Percentiles rank a stretch among this genome's conserved stretches.
phyloP scores from a whole-genome alignment of 257 asterid genomes.

The Solanum pinnatisectum region DNA sequence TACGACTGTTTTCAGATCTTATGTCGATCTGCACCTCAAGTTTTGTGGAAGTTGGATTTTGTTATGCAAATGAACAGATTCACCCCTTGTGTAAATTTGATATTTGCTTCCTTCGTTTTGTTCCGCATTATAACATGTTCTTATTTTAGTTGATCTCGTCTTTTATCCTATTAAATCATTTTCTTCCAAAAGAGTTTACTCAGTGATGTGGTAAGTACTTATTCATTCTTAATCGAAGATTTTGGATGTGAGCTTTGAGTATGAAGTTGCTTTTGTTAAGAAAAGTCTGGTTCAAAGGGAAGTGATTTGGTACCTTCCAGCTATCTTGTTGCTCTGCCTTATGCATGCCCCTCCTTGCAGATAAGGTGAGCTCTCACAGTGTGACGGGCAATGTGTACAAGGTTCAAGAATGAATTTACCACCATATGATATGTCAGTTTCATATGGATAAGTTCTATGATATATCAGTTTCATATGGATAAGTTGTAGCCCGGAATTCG shows the following conservation, averaged over 20 bases:
- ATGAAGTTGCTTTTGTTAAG: not conserved
- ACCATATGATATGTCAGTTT: not conserved
- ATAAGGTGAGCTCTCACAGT: not conserved
- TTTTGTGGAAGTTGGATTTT: not conserved
- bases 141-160: not conserved
- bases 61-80: not conserved
- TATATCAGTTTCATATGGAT: not conserved
- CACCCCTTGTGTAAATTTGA: not conserved
- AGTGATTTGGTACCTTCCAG: not conserved
- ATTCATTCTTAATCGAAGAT: not conserved
- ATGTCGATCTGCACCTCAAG: not conserved
- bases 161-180: not conserved
- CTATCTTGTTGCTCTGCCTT: not conserved
- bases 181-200: not conserved
- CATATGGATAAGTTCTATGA: not conserved
- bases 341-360: not conserved
- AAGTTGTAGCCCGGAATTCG: not conserved
- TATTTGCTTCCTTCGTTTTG: not conserved
- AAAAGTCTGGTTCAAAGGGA: not conserved
- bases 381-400: not conserved
- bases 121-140: not conserved
- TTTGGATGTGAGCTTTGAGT: not conserved
- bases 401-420: not conserved
- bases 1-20: not conserved
- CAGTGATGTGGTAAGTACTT: rapidly evolving